These are phyloP conservation scores for Brassica rapa DNA, from an alignment of 345 rosid genomes.

Conservation along the genomic window DNA sequence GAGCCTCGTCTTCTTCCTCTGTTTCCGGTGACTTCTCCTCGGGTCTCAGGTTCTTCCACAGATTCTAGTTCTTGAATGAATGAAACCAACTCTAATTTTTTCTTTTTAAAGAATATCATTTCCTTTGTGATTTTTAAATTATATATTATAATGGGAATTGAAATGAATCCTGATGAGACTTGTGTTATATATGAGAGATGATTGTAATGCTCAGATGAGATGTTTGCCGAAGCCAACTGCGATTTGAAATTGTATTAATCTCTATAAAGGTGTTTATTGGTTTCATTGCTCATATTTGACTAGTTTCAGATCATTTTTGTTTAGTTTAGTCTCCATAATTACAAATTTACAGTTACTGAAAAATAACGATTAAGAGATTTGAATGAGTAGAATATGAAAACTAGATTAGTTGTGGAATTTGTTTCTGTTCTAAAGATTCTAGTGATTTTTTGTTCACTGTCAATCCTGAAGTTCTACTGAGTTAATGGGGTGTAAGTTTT, in stretches of 20 bases:
- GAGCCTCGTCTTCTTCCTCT: conserved; percentile 88
- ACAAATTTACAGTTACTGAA: not conserved
- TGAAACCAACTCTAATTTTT: conserved; percentile 35
- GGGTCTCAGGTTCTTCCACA: conserved; percentile 57
- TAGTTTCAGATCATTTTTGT: not conserved
- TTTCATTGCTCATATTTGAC: conserved; percentile 16
- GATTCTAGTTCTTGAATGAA: conserved; percentile 39
- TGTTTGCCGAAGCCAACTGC: conserved; percentile 29
- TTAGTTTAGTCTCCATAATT: not conserved
- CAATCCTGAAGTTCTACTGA: not conserved
- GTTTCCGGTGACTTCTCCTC: conserved; percentile 84
- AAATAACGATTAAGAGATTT: not conserved
- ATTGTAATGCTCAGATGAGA: conserved; percentile 45
- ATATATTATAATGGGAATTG: conserved; percentile 32
- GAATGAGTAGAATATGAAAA: not conserved
- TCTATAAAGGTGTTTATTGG: conserved; percentile 3
- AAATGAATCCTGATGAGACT: conserved; percentile 34
- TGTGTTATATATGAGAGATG: conserved; percentile 13
- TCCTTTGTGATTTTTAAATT: conserved; percentile 30
- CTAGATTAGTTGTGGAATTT: not conserved
- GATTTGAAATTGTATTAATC: conserved; percentile 18
- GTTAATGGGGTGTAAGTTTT: no score
- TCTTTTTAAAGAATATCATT: not conserved
- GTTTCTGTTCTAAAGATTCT: not conserved
- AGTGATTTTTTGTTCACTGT: not conserved